A percentile compares a stretch with the other conserved stretches of the same genome.
Evolutionary conservation across 257 asterid genomes (phyloP).

Genomic region (Penstemon barbatus): DNA sequence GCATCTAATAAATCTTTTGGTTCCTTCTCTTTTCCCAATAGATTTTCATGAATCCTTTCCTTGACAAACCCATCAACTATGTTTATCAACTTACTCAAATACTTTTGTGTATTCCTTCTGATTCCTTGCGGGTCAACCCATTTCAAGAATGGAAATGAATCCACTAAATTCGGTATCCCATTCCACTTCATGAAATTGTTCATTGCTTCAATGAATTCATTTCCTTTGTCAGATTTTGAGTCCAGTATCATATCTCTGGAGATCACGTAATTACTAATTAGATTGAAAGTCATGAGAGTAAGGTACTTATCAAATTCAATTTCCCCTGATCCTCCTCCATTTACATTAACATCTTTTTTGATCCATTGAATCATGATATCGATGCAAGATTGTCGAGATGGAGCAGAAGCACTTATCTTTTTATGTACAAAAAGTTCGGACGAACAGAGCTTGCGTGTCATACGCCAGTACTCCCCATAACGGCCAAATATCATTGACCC

Average conservation of each 20-base stretch:
- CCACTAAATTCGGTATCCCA: slow-evolving; percentile 40
- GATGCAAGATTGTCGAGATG: slow-evolving; percentile 30
- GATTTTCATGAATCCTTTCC: slow-evolving; percentile 36
- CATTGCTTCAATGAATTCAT: slow-evolving; percentile 35
- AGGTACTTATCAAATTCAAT: slow-evolving; percentile 34
- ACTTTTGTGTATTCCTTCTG: slow-evolving; percentile 27
- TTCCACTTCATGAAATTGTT: slow-evolving; percentile 32
- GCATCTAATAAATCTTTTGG: slow-evolving; percentile 46
- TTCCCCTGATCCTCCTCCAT: slow-evolving; percentile 13
- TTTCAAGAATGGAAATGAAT: slow-evolving; percentile 43
- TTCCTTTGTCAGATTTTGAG: slow-evolving; percentile 32
- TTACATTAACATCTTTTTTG: slow-evolving; percentile 23
- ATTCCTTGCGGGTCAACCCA: slow-evolving; percentile 50
- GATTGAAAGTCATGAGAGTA: slow-evolving; percentile 36
- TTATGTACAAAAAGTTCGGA: slow-evolving; percentile 43
- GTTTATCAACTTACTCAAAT: slow-evolving; percentile 27
- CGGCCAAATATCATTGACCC: slow-evolving; percentile 34
- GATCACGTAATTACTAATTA: slow-evolving; percentile 41
- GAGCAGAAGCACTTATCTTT: slow-evolving; percentile 28
- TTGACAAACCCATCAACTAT: slow-evolving; percentile 38
- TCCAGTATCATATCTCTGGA: slow-evolving; percentile 33
- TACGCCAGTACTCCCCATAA: slow-evolving; percentile 43
- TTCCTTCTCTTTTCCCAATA: slow-evolving; percentile 1
- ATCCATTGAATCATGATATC: slow-evolving; percentile 41
- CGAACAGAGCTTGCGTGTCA: slow-evolving; percentile 32